These are phyloP conservation scores for Plantago ovata DNA, from an alignment of 257 asterid species.

Conservation along the genomic window DNA sequence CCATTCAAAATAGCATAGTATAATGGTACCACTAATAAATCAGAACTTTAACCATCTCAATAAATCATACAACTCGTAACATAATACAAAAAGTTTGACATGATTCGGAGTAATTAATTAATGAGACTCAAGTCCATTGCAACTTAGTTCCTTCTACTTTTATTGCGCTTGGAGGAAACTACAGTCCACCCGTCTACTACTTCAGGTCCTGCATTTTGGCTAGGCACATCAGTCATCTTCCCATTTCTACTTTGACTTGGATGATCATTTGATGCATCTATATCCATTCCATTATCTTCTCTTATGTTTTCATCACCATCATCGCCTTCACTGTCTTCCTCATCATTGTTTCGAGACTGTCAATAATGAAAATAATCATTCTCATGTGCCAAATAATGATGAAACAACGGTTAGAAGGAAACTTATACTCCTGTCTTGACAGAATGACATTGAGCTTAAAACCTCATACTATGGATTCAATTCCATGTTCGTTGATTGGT, in stretches of 20 bases:
- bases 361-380: neutral
- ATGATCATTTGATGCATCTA: conserved; percentile 38
- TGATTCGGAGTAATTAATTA: too few species aligned
- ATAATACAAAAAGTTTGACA: too few species aligned
- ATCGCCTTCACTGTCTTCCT: conserved; percentile 35
- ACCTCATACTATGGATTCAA: too few species aligned
- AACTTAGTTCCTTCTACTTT: neutral
- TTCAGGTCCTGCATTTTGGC: conserved; percentile 19
- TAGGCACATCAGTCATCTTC: conserved; percentile 14
- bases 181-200: conserved; percentile 8
- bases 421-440: too few species aligned
- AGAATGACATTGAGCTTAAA: too few species aligned
- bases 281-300: conserved; percentile 31
- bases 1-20: too few species aligned
- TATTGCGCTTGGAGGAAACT: conserved; percentile 1
- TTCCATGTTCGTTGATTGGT: too few species aligned
- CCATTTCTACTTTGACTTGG: conserved; percentile 16
- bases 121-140: too few species aligned
- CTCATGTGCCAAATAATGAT: neutral
- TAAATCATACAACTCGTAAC: too few species aligned
- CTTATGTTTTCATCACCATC: conserved; percentile 17
- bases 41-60: too few species aligned
- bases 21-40: too few species aligned
- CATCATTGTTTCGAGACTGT: conserved; percentile 25
- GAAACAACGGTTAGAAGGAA: neutral